Percentiles rank a stretch among this genome's conserved stretches.
These are phyloP conservation scores for Botryotinia convoluta DNA, from an alignment of 2,329 filamentous ascomycete genomes.

Conservation along the genomic window DNA sequence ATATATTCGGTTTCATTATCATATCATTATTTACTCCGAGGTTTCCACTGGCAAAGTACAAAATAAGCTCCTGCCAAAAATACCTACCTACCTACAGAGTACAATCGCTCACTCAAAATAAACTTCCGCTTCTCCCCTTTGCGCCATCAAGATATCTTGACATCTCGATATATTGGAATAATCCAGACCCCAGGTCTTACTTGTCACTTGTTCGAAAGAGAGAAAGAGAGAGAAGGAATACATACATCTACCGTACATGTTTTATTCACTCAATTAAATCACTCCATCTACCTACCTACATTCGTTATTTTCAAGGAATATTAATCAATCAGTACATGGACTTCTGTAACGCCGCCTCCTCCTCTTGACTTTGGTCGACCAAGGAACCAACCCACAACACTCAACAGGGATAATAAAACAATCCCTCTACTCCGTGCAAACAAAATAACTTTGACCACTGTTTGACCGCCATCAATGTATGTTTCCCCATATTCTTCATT, in stretches of 20 bases:
- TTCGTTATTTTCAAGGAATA: background rate
- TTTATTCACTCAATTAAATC: background rate
- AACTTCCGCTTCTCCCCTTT: background rate
- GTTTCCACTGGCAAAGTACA: background rate
- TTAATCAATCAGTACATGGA: constrained; percentile 1
- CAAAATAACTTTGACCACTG: constrained; percentile 28
- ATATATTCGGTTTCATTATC: background rate
- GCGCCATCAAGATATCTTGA: constrained; percentile 8
- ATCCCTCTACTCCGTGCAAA: constrained; percentile 26
- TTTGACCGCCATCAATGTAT: constrained; percentile 32
- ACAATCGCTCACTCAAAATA: background rate
- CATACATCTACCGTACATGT: background rate
- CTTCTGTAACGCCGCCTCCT: constrained; percentile 25
- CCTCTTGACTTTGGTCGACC: constrained; percentile 34
- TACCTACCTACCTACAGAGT: background rate
- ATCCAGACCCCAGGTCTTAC: background rate
- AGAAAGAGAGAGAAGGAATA: background rate
- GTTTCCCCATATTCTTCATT: constrained; percentile 24
- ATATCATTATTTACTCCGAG: background rate
- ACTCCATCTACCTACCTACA: background rate
- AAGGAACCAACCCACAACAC: constrained; percentile 35
- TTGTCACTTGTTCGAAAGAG: background rate
- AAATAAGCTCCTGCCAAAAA: background rate
- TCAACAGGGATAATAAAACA: constrained; percentile 30
- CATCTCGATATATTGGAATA: background rate